phyloP scores from a whole-genome alignment of 2,329 filamentous ascomycete species.

The Diaporthe sp. region DNA sequence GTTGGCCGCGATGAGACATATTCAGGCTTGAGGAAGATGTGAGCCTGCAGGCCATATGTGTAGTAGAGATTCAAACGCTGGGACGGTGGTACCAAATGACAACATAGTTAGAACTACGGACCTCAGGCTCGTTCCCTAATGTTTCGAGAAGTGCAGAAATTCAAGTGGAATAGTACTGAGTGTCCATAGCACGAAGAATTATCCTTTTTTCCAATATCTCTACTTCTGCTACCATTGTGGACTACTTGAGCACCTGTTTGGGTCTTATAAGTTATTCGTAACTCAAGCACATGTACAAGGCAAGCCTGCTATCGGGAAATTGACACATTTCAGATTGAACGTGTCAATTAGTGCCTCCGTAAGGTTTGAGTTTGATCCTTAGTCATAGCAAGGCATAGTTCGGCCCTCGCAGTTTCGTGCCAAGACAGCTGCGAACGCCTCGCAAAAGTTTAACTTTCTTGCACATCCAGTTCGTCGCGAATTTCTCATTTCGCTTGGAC shows the following conservation, averaged over 20 bases:
- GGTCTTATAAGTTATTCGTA: neutral
- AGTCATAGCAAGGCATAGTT: neutral
- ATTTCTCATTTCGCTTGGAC: slow-evolving; percentile 1
- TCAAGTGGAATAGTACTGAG: neutral
- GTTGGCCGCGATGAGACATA: too few relatives aligned
- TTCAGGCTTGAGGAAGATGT: too few relatives aligned
- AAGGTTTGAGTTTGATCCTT: neutral
- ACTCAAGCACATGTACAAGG: too few relatives aligned
- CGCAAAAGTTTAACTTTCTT: neutral
- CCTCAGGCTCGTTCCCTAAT: neutral
- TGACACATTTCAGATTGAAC: neutral
- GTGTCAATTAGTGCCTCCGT: neutral
- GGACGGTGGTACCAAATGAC: too few relatives aligned
- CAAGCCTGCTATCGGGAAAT: neutral
- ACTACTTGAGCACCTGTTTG: neutral
- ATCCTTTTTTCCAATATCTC: neutral
- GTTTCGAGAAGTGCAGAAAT: neutral
- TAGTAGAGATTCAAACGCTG: too few relatives aligned
- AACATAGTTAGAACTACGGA: too few relatives aligned
- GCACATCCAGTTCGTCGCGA: neutral
- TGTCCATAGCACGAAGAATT: neutral
- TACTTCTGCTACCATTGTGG: too few relatives aligned
- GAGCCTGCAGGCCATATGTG: too few relatives aligned
- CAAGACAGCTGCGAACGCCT: slow-evolving; percentile 1
- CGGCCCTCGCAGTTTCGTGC: neutral